Base-by-base conservation (phyloP, 1,139 yeast genomes). In the Lodderomyces metapsilosis region DNA sequence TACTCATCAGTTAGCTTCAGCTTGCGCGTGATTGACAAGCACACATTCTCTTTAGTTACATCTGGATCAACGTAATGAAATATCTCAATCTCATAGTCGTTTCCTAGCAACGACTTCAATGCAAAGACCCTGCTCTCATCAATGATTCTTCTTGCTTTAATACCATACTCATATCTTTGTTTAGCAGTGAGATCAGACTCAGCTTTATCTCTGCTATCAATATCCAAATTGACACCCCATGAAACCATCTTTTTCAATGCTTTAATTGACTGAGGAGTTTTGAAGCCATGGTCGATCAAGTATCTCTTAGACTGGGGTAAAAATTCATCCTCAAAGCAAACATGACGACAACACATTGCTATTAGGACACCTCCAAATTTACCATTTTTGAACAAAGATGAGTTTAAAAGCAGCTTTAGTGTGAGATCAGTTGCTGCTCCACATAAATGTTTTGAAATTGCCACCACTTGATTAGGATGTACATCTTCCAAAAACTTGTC, bases 261-360 rank as follows among this genome's bases (percentile, higher is more conserved):
- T 5, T 58, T 58, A 53, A 88, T 86, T n/a, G 79, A 72, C 2
- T 55, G 56, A 3, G 41, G 54, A 8, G 60, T 57, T 3, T 46
- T 48, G 61, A 71, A 46, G 23, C 66, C 77, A n/a, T 52, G 46
- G 2, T 44, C 30, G 8, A 57, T 52, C 32, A 82, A 67, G 44
- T 56, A 80, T 4, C 52, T 51, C 36, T 65, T 59, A 46, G 86
- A 71, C 58, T 78, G 64, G 42, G 78, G 68, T 53, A 83, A 56
- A 35, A 84, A 54, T 59, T 76, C 76, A 8, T 68, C 63, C 41
- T 74, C 73, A 20, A 68, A 59, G 55, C 97, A 89, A n/a, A 83
- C 82, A 56, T 89, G 97, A 45, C 97, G 73, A 60, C 97, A 89
- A 56, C 97, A 89, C 87, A 89, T 82, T n/a, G 97, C 97, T 35